phyloP scores from a whole-genome alignment of 1,284 basidiomycete species.

The Moesziomyces antarcticus region DNA sequence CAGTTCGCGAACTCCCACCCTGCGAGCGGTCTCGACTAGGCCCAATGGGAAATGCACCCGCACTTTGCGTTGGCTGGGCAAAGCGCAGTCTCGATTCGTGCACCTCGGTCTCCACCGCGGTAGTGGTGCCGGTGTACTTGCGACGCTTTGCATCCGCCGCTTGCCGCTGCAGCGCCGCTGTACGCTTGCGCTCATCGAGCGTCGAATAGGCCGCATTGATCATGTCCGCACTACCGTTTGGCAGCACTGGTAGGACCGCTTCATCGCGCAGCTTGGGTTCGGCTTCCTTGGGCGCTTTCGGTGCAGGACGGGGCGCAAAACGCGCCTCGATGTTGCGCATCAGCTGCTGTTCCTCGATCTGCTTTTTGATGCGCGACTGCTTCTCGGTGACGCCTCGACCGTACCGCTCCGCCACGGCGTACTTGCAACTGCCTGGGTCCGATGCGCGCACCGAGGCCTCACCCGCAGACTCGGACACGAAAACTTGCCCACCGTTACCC shows the following conservation, averaged over 20 bases:
- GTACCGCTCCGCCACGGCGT: slow-evolving; percentile 33
- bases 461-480: slow-evolving; percentile 13
- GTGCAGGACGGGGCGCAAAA: slow-evolving; percentile 10
- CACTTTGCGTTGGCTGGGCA: background rate
- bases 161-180: slow-evolving; percentile 10
- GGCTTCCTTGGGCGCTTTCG: background rate
- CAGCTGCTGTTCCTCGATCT: slow-evolving; percentile 35
- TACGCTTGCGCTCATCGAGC: slow-evolving; percentile 32
- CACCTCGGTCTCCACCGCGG: slow-evolving; percentile 2
- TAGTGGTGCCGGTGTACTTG: slow-evolving; percentile 29
- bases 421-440: slow-evolving; percentile 37
- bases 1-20: slow-evolving; percentile 10
- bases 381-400: slow-evolving; percentile 36
- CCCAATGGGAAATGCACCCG: too few relatives aligned
- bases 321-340: slow-evolving; percentile 25
- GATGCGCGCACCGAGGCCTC: slow-evolving; percentile 17
- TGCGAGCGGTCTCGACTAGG: too few relatives aligned
- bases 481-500: slow-evolving; percentile 28
- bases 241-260: slow-evolving; percentile 11
- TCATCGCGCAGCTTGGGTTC: slow-evolving; percentile 1
- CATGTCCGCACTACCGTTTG: slow-evolving; percentile 33
- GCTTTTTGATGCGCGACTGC: slow-evolving; percentile 26
- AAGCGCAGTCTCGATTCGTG: slow-evolving; percentile 4
- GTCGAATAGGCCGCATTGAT: slow-evolving; percentile 42
- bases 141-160: slow-evolving; percentile 12